Percentiles rank a stretch among this genome's conserved stretches.
Conservation (phyloP, 2,329 filamentous ascomycete genomes). For the Thelonectria discophora region DNA sequence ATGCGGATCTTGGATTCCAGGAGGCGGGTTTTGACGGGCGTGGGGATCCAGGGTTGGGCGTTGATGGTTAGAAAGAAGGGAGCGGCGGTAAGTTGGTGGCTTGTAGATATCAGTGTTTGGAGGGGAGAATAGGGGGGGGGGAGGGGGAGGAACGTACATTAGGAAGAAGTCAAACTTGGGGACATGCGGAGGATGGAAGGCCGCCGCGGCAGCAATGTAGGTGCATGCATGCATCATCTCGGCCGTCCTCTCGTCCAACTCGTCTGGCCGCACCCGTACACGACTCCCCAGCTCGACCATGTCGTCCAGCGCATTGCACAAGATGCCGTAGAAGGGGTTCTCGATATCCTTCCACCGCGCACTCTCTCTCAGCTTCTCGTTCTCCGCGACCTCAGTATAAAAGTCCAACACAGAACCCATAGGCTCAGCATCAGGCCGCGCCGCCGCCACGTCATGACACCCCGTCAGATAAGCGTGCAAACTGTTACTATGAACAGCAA, state of each 20-base stretch:
- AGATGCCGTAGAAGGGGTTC: constrained; percentile 74
- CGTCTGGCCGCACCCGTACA: constrained; percentile 64
- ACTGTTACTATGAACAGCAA: constrained; percentile 72
- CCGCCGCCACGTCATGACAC: constrained; percentile 56
- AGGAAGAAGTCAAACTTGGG: constrained; percentile 85
- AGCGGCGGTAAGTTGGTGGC: constrained; percentile 76
- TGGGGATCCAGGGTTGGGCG: constrained; percentile 66
- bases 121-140: too few species aligned
- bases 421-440: constrained; percentile 16
- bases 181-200: constrained; percentile 70
- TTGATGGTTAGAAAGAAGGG: constrained; percentile 80
- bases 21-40: constrained; percentile 70
- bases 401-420: constrained; percentile 58
- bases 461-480: constrained; percentile 63
- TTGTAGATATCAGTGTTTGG: constrained; percentile 43
- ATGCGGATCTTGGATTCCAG: constrained; percentile 84
- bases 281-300: constrained; percentile 69
- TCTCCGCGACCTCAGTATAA: constrained; percentile 63
- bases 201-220: constrained; percentile 60
- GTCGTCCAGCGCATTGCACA: constrained; percentile 69
- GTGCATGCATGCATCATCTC: constrained; percentile 75
- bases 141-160: constrained; percentile 52
- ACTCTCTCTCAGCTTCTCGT: constrained; percentile 65
- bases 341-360: constrained; percentile 62
- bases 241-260: constrained; percentile 63